These are phyloP conservation scores for Komagataella kurtzmanii DNA, from an alignment of 805 yeast species.

Conservation along the genomic window DNA sequence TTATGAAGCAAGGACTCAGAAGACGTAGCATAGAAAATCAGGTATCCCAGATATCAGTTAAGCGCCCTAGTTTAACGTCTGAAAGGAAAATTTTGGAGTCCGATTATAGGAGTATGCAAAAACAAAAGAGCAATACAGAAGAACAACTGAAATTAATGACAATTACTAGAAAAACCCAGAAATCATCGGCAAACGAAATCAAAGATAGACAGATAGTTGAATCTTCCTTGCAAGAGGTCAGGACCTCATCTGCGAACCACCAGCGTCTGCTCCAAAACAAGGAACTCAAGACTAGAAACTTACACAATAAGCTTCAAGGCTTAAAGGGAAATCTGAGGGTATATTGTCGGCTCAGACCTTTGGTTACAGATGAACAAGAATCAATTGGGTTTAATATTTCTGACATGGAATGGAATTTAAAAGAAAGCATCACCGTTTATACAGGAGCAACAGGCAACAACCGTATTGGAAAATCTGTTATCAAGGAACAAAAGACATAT, in stretches of 20 bases:
- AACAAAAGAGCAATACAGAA: background rate
- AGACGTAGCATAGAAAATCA: background rate
- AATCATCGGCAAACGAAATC: background rate
- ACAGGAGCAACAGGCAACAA: slow-evolving; percentile 6
- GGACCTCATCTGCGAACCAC: background rate
- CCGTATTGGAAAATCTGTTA: background rate
- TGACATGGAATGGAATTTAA: background rate
- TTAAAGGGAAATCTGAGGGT: slow-evolving; percentile 88
- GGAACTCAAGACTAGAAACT: slow-evolving; percentile 42
- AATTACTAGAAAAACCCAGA: background rate
- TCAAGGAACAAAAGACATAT: slow-evolving; percentile 11
- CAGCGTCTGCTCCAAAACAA: slow-evolving; percentile 11
- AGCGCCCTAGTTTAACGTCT: background rate
- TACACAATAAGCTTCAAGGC: slow-evolving; percentile 72
- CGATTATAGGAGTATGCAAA: background rate
- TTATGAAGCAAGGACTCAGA: background rate
- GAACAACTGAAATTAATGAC: background rate
- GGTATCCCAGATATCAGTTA: background rate
- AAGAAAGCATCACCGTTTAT: slow-evolving; percentile 15
- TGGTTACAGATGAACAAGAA: slow-evolving; percentile 15
- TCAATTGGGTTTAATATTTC: slow-evolving; percentile 10
- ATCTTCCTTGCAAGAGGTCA: background rate
- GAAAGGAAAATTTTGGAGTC: background rate
- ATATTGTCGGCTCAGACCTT: slow-evolving; percentile 75
- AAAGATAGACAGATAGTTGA: background rate